phyloP scores from a whole-genome alignment of 1,284 basidiomycete species.

The Serendipita sp. region DNA sequence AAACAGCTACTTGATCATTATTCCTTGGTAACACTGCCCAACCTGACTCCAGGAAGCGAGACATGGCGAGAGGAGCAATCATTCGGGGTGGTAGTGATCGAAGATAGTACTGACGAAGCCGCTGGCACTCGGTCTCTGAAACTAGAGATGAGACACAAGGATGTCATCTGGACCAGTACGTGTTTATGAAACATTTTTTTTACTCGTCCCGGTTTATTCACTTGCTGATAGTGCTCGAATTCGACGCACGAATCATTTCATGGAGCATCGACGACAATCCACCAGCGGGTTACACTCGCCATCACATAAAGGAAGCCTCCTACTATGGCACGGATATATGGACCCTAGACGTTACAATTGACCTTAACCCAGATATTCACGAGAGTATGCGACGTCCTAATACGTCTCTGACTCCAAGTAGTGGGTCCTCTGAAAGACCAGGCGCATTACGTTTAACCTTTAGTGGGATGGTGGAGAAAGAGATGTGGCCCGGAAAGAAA shows the following conservation, averaged over 20 bases:
- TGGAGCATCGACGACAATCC: constrained; percentile 76
- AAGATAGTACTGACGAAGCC: constrained; percentile 40
- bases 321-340: constrained; percentile 65
- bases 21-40: neutral
- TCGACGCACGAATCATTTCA: constrained; percentile 77
- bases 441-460: constrained; percentile 41
- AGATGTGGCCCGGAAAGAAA: constrained; percentile 67
- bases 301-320: constrained; percentile 84
- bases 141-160: constrained; percentile 65
- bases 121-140: constrained; percentile 60
- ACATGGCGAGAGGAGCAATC: constrained; percentile 18
- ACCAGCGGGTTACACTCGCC: constrained; percentile 58
- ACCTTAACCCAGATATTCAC: constrained; percentile 24
- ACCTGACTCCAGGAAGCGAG: neutral
- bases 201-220: neutral
- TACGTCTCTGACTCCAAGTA: too few species aligned
- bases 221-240: constrained; percentile 55
- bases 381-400: constrained; percentile 5
- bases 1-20: constrained; percentile 2
- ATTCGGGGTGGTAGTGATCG: constrained; percentile 48
- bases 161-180: constrained; percentile 75
- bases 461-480: constrained; percentile 57
- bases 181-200: constrained; percentile 6
- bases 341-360: constrained; percentile 56
- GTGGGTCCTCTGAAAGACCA: constrained; percentile 15